A percentile compares a stretch with the other conserved stretches of the same genome.
phyloP scores from a whole-genome alignment of 225 moss, liverwort and hornwort species.

The Lunularia cruciata region DNA sequence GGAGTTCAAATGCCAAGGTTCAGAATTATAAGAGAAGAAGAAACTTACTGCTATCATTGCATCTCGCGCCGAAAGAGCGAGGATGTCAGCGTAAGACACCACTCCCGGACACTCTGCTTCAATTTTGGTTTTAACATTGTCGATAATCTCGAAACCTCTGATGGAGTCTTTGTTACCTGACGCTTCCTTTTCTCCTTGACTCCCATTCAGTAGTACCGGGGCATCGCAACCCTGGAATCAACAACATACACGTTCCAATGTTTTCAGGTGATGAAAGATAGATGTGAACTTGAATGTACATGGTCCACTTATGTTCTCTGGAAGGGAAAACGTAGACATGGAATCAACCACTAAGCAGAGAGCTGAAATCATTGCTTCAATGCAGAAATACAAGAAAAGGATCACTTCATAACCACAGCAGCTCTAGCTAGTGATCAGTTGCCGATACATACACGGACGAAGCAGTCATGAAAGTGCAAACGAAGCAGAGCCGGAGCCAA shows the following conservation, averaged over 20 bases:
- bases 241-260: neutral
- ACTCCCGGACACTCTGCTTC: conserved; percentile 36
- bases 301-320: no score
- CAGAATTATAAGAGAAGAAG: no score
- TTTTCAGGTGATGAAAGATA: no score
- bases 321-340: no score
- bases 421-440: no score
- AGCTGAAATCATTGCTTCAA: no score
- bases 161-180: conserved; percentile 22
- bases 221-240: conserved; percentile 41
- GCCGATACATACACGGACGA: conserved; percentile 11
- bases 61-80: conserved; percentile 36
- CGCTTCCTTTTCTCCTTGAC: conserved; percentile 39
- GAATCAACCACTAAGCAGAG: no score
- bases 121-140: conserved; percentile 24
- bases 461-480: conserved; percentile 21
- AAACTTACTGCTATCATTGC: conserved; percentile 8
- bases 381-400: no score
- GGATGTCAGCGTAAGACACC: conserved; percentile 43
- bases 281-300: no score
- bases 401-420: no score
- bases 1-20: no score
- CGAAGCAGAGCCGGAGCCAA: conserved; percentile 12
- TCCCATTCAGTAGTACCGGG: conserved; percentile 34
- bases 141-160: conserved; percentile 42